Percentiles rank a stretch among this genome's conserved stretches.
Evolutionary conservation across 148 eudicot genomes (phyloP).

Genomic region (Dianthus caryophyllus): DNA sequence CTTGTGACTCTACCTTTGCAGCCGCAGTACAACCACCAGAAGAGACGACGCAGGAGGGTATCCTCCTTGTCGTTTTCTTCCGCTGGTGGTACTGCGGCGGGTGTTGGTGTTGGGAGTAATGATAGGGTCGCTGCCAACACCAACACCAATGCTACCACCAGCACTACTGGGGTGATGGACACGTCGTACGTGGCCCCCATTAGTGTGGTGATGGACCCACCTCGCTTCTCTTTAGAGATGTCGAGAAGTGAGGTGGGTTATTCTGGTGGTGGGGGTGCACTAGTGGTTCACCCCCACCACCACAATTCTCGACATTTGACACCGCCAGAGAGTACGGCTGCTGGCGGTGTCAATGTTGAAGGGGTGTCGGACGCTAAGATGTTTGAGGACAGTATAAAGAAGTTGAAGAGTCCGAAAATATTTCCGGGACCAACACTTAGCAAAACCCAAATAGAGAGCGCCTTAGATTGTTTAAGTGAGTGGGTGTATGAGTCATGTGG

Average conservation of each 20-base stretch:
- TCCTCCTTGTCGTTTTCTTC: conserved; percentile 33
- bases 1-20: conserved; percentile 22
- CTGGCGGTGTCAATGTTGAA: conserved; percentile 54
- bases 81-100: conserved; percentile 33
- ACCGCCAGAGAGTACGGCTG: conserved; percentile 1
- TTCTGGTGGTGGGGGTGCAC: conserved; percentile 24
- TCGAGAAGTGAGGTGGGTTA: conserved; percentile 37
- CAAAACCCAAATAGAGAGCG: conserved; percentile 58
- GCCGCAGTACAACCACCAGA: conserved; percentile 38
- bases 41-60: conserved; percentile 45
- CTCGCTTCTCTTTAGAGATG: conserved; percentile 45
- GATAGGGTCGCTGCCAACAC: background rate
- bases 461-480: conserved; percentile 60
- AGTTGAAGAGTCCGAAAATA: conserved; percentile 71
- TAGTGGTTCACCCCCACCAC: conserved; percentile 19
- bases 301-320: conserved; percentile 15
- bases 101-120: conserved; percentile 14
- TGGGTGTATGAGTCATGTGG: conserved; percentile 92
- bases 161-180: background rate
- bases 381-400: conserved; percentile 89
- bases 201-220: conserved; percentile 43
- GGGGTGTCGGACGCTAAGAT: conserved; percentile 58
- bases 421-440: conserved; percentile 56
- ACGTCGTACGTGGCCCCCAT: conserved; percentile 39
- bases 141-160: conserved; percentile 5